These are phyloP conservation scores for Prosopis cineraria DNA, from an alignment of 306 rosid species.

Conservation along the genomic window DNA sequence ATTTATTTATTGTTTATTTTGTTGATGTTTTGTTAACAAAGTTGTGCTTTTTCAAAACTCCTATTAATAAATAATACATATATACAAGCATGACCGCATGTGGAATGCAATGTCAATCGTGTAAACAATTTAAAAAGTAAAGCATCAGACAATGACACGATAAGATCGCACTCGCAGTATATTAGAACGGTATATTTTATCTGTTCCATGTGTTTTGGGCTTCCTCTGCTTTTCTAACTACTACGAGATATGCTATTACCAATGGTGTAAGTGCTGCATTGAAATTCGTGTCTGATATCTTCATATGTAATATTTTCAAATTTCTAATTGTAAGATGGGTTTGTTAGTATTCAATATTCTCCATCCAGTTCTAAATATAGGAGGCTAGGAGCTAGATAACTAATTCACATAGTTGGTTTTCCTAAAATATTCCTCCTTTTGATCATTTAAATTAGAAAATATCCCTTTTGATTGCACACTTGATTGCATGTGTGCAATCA, in stretches of 20 bases:
- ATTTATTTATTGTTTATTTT: background rate
- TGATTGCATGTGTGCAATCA: too few relatives aligned
- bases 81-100: too few relatives aligned
- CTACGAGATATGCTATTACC: background rate
- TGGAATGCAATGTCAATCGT: background rate
- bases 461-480: too few relatives aligned
- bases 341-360: background rate
- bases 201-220: constrained; percentile 10
- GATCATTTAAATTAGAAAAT: too few relatives aligned
- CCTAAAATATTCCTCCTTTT: too few relatives aligned
- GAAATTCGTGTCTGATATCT: background rate
- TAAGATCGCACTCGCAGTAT: background rate
- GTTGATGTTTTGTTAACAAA: constrained; percentile 21
- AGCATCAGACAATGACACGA: background rate
- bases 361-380: too few relatives aligned
- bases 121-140: background rate
- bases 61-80: too few relatives aligned
- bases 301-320: background rate
- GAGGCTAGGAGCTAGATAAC: too few relatives aligned
- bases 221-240: constrained; percentile 2
- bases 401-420: too few relatives aligned
- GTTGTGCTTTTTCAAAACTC: background rate
- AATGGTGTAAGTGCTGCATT: background rate
- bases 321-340: constrained; percentile 9
- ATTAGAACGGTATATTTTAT: constrained; percentile 13